These are phyloP conservation scores for Ploettnerulaceae sp. DNA, from an alignment of 2,329 filamentous ascomycete genomes.

Conservation along the genomic window DNA sequence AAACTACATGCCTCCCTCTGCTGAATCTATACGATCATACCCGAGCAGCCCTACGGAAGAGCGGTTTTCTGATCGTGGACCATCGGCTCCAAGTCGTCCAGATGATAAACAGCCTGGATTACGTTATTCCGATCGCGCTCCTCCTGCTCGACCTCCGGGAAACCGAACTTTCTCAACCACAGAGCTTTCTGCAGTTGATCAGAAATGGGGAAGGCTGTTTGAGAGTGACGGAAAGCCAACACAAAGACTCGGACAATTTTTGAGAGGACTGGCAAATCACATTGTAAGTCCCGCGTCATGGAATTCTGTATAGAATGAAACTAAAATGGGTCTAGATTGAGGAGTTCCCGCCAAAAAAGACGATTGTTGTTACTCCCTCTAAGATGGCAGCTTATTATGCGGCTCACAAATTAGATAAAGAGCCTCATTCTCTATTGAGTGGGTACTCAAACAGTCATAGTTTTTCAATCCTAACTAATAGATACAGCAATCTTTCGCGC, in stretches of 20 bases:
- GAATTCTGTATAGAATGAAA: not conserved
- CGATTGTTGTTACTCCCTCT: slow-evolving; percentile 66
- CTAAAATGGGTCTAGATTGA: slow-evolving; percentile 50
- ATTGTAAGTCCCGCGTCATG: slow-evolving; percentile 50
- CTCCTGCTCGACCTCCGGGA: slow-evolving; percentile 18
- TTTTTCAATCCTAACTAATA: slow-evolving; percentile 7
- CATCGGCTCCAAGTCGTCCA: slow-evolving; percentile 28
- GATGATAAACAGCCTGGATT: slow-evolving; percentile 30
- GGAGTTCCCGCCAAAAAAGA: slow-evolving; percentile 61
- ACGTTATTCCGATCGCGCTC: slow-evolving; percentile 27
- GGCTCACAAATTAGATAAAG: slow-evolving; percentile 57
- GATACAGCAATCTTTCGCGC: slow-evolving; percentile 26
- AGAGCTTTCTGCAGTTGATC: slow-evolving; percentile 58
- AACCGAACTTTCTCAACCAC: slow-evolving; percentile 29
- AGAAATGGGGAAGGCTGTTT: slow-evolving; percentile 74
- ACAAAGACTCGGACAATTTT: slow-evolving; percentile 61
- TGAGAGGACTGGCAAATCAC: slow-evolving; percentile 69
- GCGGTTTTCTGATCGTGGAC: slow-evolving; percentile 26
- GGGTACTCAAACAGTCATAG: slow-evolving; percentile 33
- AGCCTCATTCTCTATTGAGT: slow-evolving; percentile 67
- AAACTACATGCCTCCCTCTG: slow-evolving; percentile 25
- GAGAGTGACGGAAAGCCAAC: slow-evolving; percentile 63
- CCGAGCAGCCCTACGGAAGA: slow-evolving; percentile 15
- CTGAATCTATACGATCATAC: slow-evolving; percentile 26
- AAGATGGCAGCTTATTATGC: slow-evolving; percentile 74